phyloP scores from a whole-genome alignment of 345 rosid genomes.

The Euphorbia tirucalli region DNA sequence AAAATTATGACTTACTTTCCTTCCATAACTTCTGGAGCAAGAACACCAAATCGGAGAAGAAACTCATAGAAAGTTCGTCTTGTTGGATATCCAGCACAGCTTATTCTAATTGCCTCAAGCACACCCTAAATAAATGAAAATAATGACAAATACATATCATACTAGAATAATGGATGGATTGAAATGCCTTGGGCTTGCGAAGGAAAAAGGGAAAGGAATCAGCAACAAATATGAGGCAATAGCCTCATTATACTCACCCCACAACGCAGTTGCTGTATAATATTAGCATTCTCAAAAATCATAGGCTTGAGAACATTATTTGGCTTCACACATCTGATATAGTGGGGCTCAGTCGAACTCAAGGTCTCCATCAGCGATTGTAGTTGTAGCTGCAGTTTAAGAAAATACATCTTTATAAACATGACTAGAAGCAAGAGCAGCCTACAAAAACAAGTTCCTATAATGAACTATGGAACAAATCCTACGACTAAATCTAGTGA shows the following conservation, averaged over 20 bases:
- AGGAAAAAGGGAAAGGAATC: slow-evolving; percentile 3
- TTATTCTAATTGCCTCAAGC: slow-evolving; percentile 97
- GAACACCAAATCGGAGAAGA: slow-evolving; percentile 95
- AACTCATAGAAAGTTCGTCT: slow-evolving; percentile 92
- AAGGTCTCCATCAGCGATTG: slow-evolving; percentile 98
- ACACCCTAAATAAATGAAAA: slow-evolving; percentile 63
- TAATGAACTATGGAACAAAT: neutral
- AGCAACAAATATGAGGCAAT: slow-evolving; percentile 13
- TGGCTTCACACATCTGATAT: slow-evolving; percentile 99
- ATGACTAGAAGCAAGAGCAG: neutral
- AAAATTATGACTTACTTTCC: slow-evolving; percentile 58
- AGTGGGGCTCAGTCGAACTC: slow-evolving; percentile 95
- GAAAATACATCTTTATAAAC: slow-evolving; percentile 17
- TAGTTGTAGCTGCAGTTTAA: slow-evolving; percentile 77
- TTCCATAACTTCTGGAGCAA: slow-evolving; percentile 92
- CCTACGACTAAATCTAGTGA: too few species aligned
- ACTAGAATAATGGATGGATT: slow-evolving; percentile 13
- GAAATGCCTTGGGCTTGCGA: slow-evolving; percentile 9
- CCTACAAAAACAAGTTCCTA: neutral
- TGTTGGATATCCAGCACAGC: slow-evolving; percentile 99
- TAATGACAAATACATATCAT: neutral
- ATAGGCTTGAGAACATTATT: slow-evolving; percentile 95
- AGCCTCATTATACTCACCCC: slow-evolving; percentile 70
- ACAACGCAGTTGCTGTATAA: slow-evolving; percentile 95
- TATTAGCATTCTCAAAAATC: slow-evolving; percentile 86